phyloP scores from a whole-genome alignment of 176 grass and related monocot species.

The Thinopyrum elongatum region DNA sequence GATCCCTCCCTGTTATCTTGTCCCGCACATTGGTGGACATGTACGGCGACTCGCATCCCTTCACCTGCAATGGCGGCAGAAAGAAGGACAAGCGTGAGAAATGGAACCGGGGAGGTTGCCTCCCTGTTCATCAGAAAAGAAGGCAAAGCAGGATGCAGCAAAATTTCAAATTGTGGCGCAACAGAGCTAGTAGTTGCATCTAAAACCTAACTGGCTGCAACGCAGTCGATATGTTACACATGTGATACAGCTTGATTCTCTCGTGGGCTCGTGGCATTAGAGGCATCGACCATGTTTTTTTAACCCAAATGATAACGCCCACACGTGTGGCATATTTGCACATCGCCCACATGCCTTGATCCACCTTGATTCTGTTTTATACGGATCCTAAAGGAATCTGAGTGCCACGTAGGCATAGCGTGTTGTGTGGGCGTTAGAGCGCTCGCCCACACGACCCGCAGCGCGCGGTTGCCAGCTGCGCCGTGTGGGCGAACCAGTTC shows the following conservation, averaged over 20 bases:
- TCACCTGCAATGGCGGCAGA: not conserved
- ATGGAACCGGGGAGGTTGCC: no score
- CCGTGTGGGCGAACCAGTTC: no score
- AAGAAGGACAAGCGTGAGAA: not conserved
- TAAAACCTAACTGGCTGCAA: not conserved
- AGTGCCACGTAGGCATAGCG: no score
- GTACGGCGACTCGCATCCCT: slow-evolving; percentile 5
- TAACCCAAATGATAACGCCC: no score
- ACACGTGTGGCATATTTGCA: no score
- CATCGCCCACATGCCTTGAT: no score
- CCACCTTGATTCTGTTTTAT: no score
- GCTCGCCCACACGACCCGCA: no score
- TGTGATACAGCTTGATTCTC: not conserved
- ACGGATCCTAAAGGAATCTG: no score
- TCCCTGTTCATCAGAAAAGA: not conserved
- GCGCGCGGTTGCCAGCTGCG: no score
- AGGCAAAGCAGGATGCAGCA: not conserved
- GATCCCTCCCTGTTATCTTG: not conserved
- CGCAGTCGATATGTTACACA: not conserved
- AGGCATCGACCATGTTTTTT: not conserved
- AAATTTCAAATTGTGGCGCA: not conserved
- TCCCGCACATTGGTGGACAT: slow-evolving; percentile 9
- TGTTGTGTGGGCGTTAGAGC: no score
- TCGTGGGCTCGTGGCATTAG: not conserved
- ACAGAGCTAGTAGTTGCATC: not conserved